Percentiles rank a stretch among this genome's conserved stretches.
These are phyloP conservation scores for Bruguiera sexangula DNA, from an alignment of 345 rosid species.

Conservation along the genomic window DNA sequence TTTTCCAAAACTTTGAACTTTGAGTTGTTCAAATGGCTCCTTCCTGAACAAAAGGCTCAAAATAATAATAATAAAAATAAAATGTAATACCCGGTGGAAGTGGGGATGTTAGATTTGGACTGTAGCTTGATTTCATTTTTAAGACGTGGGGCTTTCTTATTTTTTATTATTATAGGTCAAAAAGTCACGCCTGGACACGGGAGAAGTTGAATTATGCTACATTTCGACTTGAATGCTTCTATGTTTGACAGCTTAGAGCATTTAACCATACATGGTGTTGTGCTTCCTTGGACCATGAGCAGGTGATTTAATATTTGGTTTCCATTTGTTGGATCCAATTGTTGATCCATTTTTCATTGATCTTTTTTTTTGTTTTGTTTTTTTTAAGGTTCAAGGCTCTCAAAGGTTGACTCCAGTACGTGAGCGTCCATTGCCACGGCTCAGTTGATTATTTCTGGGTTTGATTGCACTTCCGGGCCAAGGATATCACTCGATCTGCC, in stretches of 20 bases:
- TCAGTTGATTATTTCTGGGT: slow-evolving; percentile 18
- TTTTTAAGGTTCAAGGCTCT: slow-evolving; percentile 29
- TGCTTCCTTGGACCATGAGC: background rate
- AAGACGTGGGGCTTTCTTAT: background rate
- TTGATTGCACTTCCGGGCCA: slow-evolving; percentile 7
- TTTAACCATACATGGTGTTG: slow-evolving; percentile 1
- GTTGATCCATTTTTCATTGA: background rate
- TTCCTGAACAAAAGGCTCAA: background rate
- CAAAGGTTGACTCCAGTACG: slow-evolving; percentile 10
- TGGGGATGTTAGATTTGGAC: slow-evolving; percentile 1
- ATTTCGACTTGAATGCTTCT: slow-evolving; percentile 12
- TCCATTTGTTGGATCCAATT: slow-evolving; percentile 6
- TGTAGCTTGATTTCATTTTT: background rate
- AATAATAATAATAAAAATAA: background rate
- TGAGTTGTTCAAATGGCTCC: background rate
- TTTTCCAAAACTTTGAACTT: background rate
- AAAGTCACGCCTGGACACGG: slow-evolving; percentile 14
- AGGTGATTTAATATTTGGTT: slow-evolving; percentile 11
- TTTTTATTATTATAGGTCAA: slow-evolving; percentile 10
- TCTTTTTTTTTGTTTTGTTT: background rate
- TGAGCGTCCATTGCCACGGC: slow-evolving; percentile 21
- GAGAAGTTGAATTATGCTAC: slow-evolving; percentile 8
- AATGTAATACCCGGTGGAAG: background rate
- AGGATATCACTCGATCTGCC: background rate
- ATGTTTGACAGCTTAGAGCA: slow-evolving; percentile 16